Evolutionary conservation across 768 basidiomycete genomes (phyloP).

Genomic region (Rhizopogon salebrosus): DNA sequence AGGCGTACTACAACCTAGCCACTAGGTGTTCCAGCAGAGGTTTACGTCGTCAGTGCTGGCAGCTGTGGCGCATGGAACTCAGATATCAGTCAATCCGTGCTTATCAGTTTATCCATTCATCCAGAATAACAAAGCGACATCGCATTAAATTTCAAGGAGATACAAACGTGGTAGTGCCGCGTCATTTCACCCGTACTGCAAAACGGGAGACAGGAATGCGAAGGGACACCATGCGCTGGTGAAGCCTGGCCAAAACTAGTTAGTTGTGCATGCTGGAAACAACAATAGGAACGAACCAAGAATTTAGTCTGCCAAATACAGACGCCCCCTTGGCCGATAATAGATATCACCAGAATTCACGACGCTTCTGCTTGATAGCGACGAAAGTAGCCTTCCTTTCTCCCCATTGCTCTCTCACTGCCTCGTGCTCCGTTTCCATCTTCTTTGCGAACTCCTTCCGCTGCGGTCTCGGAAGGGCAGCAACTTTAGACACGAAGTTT

Average conservation of each 20-base stretch:
- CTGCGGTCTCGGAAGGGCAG: conserved; percentile 51
- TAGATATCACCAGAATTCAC: conserved; percentile 70
- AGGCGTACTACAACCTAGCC: too few relatives aligned
- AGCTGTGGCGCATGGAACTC: too few relatives aligned
- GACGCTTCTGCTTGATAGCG: conserved; percentile 64
- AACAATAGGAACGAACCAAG: background rate
- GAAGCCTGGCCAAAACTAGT: background rate
- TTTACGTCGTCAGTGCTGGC: too few relatives aligned
- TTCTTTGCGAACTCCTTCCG: conserved; percentile 36
- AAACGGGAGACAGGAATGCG: too few relatives aligned
- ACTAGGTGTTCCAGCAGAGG: too few relatives aligned
- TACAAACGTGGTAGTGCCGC: too few relatives aligned
- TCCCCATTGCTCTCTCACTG: conserved; percentile 57
- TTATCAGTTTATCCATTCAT: too few relatives aligned
- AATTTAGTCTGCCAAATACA: background rate
- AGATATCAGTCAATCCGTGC: too few relatives aligned
- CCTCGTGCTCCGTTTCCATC: conserved; percentile 44
- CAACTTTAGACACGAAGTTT: conserved; percentile 59
- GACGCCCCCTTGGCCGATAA: conserved; percentile 7
- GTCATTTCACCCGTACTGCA: too few relatives aligned
- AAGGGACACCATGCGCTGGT: background rate
- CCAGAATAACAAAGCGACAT: too few relatives aligned
- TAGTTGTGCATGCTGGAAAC: background rate
- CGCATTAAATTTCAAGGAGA: too few relatives aligned
- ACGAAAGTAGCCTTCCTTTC: conserved; percentile 57